Base-by-base conservation (phyloP, 345 rosid genomes). In the Gossypium sturtianum region DNA sequence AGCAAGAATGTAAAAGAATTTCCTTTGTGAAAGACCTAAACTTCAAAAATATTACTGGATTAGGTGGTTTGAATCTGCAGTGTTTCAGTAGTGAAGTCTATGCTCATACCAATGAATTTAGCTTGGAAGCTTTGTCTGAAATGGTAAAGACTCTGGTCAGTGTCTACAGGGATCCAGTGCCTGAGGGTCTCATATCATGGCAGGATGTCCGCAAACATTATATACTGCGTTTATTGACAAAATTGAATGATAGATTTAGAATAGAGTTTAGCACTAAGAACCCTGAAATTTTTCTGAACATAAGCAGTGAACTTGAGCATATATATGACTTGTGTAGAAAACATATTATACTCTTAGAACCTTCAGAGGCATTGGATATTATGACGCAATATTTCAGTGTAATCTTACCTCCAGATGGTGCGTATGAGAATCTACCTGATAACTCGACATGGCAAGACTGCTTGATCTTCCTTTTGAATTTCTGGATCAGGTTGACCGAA, bases 391-490 rank as follows among this genome's bases (percentile, higher is more conserved):
- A 86, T 83, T 82, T 93, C 81, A 80, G 73, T 6, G 72, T 86
- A 62, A 81, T 88, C 53, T 65, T 91, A 74, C 86, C 85, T 20
- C 80, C 81, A 60, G 77, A 62, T 63, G 86, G 84, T 72, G 78
- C 85, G 71, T 70, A 58, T 73, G 65, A 79, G 82, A 85, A 68
- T 76, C 72, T 93, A 74, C 91, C 88, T n/a, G 99, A 93, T 85
- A 85, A 84, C 81, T 90, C 99, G 47, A 76, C 89, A 77, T 95
- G 97, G 97, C 98, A 95, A 88, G 99, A 89, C 22, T 86, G 92
- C 63, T 88, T 93, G n/a, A 90, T 95, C 62, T 66, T 86, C 76
- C 84, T 93, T 72, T 68, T 95, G 72, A 91, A 88, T 83, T 95
- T 93, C 79, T 93, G 90, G 91, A 81, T 90, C 75, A 83, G 87